Conservation (phyloP, 345 rosid genomes). For the Brassica nigra region DNA sequence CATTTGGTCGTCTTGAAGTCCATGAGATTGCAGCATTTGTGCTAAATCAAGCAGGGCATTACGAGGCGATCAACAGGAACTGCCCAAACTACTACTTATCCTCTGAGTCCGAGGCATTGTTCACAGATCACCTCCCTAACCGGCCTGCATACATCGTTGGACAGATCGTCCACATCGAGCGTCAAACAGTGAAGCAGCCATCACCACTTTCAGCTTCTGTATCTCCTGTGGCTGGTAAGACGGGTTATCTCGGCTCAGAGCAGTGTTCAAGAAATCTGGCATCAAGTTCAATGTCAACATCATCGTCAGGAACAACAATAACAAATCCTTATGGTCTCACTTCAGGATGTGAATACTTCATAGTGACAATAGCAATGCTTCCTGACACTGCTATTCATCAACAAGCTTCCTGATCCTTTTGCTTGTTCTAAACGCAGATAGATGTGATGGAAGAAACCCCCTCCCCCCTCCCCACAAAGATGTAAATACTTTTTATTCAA, state of each 20-base stretch:
- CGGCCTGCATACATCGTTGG: slow-evolving; percentile 86
- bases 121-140: slow-evolving; percentile 75
- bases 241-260: slow-evolving; percentile 52
- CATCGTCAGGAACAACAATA: slow-evolving; percentile 40
- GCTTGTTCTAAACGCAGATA: slow-evolving; percentile 57
- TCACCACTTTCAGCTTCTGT: slow-evolving; percentile 45
- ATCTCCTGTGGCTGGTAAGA: slow-evolving; percentile 46
- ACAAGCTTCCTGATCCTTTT: slow-evolving; percentile 84
- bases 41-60: slow-evolving; percentile 71
- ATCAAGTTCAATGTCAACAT: slow-evolving; percentile 46
- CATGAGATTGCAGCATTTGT: slow-evolving; percentile 96
- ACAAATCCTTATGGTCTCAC: slow-evolving; percentile 79
- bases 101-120: slow-evolving; percentile 88
- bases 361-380: slow-evolving; percentile 97
- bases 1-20: slow-evolving; percentile 80
- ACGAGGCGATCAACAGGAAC: slow-evolving; percentile 81
- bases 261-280: slow-evolving; percentile 54
- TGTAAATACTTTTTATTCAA: slow-evolving; percentile 26
- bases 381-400: slow-evolving; percentile 80
- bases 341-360: slow-evolving; percentile 80
- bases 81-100: slow-evolving; percentile 78
- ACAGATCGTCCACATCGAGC: slow-evolving; percentile 87
- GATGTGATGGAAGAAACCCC: slow-evolving; percentile 79
- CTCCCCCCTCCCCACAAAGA: background rate
- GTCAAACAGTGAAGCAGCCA: slow-evolving; percentile 63